Evolutionary conservation across 2,329 filamentous ascomycete genomes (phyloP), one percentile per base, ranked within the genome.

Genomic region (Fusarium beomiforme): DNA sequence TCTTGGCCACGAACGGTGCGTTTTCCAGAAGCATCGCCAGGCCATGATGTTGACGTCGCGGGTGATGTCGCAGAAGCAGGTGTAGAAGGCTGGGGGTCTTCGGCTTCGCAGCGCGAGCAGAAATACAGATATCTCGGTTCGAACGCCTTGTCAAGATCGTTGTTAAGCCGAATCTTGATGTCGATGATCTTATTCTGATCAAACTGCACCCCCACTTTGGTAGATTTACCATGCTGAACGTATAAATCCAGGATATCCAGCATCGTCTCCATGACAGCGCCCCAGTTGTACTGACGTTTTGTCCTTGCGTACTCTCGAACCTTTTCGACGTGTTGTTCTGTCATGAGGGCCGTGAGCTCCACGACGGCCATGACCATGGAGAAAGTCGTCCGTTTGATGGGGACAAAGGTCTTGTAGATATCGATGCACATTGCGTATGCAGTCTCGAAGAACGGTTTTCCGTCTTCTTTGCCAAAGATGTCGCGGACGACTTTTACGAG

Each of bases 221-320:
- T 97, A 55, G 87, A 85, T 72, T 89, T 88, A 59, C 90, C 89
- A 78, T 97, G 92, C 77, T 97, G 93, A 0, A 94, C 96, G 80
- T 98, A 98, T 5, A 98, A 87, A 77, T 99, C 95, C 29, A 98
- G 87, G 1, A 98, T 86, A 78, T 98, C 96, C 41, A 98, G 89
- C 75, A 97, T 88, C 0, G 93, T 95, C 85, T 98, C 95, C 83
- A 87, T 79, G 31, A 89, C 83, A 67, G 84, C 84, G 12, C 82
- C 81, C 33, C 86, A 80, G 13, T 79, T 81, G 41, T 85, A 85
- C 64, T 85, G 82, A 72, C 78, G 85, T 44, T 85, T 84, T 67
- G 84, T 69, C 70, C 84, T 78, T 71, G 85, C 81, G 80, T 92
- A 78, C 79, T 85, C 73, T 78, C 81, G 66, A 81, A 88, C 82